Conservation (phyloP, 2,329 filamentous ascomycete species). For the Claviceps cyperi region DNA sequence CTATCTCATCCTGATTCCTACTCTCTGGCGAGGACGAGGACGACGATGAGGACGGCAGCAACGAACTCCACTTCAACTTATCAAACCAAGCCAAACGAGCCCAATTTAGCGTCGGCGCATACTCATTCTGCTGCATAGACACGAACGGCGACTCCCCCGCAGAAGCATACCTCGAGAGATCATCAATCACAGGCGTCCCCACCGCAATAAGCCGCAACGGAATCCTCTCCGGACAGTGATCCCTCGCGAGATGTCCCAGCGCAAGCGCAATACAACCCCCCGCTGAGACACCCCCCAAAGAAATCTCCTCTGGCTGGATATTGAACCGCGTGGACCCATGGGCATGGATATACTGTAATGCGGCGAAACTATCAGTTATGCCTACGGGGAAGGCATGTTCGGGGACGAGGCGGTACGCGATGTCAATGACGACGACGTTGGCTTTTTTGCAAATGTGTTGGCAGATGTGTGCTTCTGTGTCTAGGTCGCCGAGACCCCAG, state of each 20-base stretch:
- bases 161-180: slow-evolving; percentile 22
- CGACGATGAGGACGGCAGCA: slow-evolving; percentile 4
- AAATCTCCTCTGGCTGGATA: slow-evolving; percentile 22
- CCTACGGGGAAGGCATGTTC: slow-evolving; percentile 33
- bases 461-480: slow-evolving; percentile 34
- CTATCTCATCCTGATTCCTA: too few relatives aligned
- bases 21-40: slow-evolving; percentile 2
- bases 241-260: slow-evolving; percentile 25
- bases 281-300: slow-evolving; percentile 31
- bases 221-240: slow-evolving; percentile 15
- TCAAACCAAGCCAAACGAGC: slow-evolving; percentile 27
- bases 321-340: slow-evolving; percentile 22
- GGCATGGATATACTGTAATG: slow-evolving; percentile 24
- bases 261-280: slow-evolving; percentile 26
- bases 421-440: slow-evolving; percentile 31
- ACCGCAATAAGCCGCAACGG: slow-evolving; percentile 23
- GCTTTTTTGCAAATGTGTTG: slow-evolving; percentile 29
- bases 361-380: slow-evolving; percentile 33
- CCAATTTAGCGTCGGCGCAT: slow-evolving; percentile 29
- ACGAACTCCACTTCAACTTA: slow-evolving; percentile 18
- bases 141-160: slow-evolving; percentile 23
- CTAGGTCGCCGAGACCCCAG: slow-evolving; percentile 34
- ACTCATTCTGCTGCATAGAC: slow-evolving; percentile 27
- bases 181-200: slow-evolving; percentile 26
- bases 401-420: slow-evolving; percentile 37